A percentile compares a stretch with the other conserved stretches of the same genome.
Evolutionary conservation across 2,329 filamentous ascomycete species (phyloP).

Genomic region (Periconia digitata): DNA sequence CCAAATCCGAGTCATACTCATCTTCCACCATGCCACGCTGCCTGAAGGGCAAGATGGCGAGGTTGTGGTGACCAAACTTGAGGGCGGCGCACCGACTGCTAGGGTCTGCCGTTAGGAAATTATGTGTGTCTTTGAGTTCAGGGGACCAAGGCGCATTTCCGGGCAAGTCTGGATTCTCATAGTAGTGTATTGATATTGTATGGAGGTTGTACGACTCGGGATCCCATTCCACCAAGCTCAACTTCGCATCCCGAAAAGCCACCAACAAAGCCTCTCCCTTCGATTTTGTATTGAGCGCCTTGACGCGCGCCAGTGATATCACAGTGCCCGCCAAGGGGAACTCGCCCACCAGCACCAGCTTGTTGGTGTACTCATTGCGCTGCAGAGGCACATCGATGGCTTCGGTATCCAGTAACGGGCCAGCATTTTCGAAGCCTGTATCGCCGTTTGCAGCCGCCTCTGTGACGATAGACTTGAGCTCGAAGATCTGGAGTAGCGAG

Average conservation of each 20-base stretch:
- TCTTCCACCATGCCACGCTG: conserved; percentile 86
- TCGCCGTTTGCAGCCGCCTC: conserved; percentile 54
- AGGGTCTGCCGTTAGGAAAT: conserved; percentile 84
- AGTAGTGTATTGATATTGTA: conserved; percentile 95
- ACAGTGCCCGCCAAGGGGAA: conserved; percentile 82
- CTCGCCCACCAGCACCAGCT: conserved; percentile 82
- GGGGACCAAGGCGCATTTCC: conserved; percentile 76
- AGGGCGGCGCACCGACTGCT: conserved; percentile 90
- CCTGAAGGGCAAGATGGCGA: conserved; percentile 92
- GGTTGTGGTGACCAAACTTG: conserved; percentile 84
- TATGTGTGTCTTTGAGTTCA: conserved; percentile 73
- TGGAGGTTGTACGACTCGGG: conserved; percentile 74
- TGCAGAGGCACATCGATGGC: conserved; percentile 46
- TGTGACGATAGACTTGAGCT: conserved; percentile 66
- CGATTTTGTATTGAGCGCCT: conserved; percentile 69
- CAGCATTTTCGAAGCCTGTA: conserved; percentile 41
- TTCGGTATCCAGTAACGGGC: conserved; percentile 54
- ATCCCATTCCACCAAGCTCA: conserved; percentile 94
- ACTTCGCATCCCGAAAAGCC: conserved; percentile 85
- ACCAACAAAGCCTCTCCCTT: conserved; percentile 83
- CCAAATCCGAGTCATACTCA: conserved; percentile 82
- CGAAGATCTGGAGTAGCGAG: conserved; percentile 89
- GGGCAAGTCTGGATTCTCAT: conserved; percentile 88
- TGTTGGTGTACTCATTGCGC: conserved; percentile 69
- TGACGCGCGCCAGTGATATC: conserved; percentile 78